Evolutionary conservation across 2,329 filamentous ascomycete species (phyloP).

Genomic region (Neophaeococcomyces mojaviensis): DNA sequence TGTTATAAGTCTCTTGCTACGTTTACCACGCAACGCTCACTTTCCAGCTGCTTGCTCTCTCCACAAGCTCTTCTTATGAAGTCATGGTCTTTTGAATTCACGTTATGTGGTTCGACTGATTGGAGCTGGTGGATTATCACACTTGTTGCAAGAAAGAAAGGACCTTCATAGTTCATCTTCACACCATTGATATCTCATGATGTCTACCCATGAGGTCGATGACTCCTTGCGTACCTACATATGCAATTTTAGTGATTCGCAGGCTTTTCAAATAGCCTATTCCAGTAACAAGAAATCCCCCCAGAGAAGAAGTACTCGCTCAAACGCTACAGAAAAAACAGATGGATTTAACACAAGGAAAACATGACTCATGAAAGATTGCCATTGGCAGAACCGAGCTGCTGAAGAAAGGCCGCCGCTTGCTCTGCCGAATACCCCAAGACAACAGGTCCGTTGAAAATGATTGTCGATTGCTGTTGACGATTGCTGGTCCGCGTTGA

Average conservation of each 20-base stretch:
- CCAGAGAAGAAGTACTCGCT: not conserved
- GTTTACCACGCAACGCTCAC: conserved; percentile 23
- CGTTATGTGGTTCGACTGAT: conserved; percentile 17
- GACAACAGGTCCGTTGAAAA: conserved; percentile 90
- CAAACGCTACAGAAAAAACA: conserved; percentile 17
- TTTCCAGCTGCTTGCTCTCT: conserved; percentile 23
- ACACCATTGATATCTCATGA: conserved; percentile 10
- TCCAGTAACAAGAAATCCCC: not conserved
- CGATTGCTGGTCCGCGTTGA: conserved; percentile 5
- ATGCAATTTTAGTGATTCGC: not conserved
- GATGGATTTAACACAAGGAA: not conserved
- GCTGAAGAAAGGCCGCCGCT: conserved; percentile 65
- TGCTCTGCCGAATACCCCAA: conserved; percentile 84
- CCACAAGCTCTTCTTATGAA: conserved; percentile 23
- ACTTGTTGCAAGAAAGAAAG: conserved; percentile 21
- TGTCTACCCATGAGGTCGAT: conserved; percentile 20
- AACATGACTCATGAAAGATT: not conserved
- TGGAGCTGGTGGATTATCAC: conserved; percentile 23
- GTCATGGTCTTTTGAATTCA: conserved; percentile 16
- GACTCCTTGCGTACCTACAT: conserved; percentile 24
- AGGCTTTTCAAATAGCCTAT: not conserved
- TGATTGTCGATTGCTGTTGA: conserved; percentile 48
- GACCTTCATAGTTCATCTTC: conserved; percentile 25
- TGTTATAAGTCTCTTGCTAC: too few species aligned
- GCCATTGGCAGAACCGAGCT: conserved; percentile 10